Evolutionary conservation across 192 early-diverging fungal species (phyloP).

Genomic region (Rhizophlyctis rosea): DNA sequence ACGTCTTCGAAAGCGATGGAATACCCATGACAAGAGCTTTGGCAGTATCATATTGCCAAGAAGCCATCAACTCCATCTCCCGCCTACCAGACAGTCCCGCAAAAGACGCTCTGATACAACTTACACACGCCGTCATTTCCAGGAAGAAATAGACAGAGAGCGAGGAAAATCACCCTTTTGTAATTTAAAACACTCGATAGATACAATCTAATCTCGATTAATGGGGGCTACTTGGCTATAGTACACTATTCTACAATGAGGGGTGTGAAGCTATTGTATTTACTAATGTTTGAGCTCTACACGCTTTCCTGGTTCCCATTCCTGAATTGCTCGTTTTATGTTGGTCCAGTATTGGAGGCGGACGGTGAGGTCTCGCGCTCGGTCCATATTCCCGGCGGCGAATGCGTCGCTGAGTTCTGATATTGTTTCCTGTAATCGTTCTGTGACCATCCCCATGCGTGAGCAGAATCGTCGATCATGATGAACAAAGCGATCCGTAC

Average conservation of each 20-base stretch:
- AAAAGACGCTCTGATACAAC: constrained; percentile 68
- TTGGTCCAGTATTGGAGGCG: constrained; percentile 78
- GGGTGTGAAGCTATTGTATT: too few relatives aligned
- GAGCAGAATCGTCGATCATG: not conserved
- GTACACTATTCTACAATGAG: too few relatives aligned
- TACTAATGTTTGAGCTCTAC: constrained; percentile 52
- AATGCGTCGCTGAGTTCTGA: constrained; percentile 54
- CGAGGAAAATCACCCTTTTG: too few relatives aligned
- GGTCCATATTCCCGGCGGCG: constrained; percentile 40
- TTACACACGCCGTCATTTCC: constrained; percentile 78
- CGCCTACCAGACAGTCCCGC: constrained; percentile 73
- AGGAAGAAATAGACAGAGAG: constrained; percentile 71
- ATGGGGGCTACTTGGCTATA: too few relatives aligned
- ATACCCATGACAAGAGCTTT: constrained; percentile 71
- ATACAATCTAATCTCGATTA: too few relatives aligned
- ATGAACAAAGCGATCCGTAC: constrained; percentile 26
- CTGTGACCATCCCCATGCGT: constrained; percentile 26
- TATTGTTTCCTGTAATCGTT: constrained; percentile 44
- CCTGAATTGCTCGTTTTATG: constrained; percentile 49
- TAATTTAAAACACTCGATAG: too few relatives aligned
- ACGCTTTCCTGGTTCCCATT: constrained; percentile 56
- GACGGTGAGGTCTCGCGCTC: constrained; percentile 63
- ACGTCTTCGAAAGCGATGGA: constrained; percentile 78
- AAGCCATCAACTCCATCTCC: constrained; percentile 66
- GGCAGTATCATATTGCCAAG: constrained; percentile 70